Conservation (phyloP, 129 eudicot species). For the Pseudognaphalium luteoalbum region DNA sequence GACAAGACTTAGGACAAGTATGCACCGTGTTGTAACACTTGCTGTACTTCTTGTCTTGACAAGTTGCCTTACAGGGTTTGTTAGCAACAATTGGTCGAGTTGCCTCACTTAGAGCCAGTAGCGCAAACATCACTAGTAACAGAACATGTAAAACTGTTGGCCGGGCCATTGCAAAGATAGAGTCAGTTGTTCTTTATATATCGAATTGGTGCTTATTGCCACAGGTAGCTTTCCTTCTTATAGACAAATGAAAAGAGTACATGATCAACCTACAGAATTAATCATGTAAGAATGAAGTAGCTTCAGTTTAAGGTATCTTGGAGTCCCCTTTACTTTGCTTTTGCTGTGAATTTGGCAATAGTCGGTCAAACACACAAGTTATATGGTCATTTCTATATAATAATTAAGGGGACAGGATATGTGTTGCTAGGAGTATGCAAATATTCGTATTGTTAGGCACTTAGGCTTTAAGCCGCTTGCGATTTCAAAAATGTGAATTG, state of each 20-base stretch:
- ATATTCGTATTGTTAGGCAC: no score
- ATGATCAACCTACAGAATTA: slow-evolving; percentile 15
- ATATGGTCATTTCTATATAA: no score
- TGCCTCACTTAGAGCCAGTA: slow-evolving; percentile 13
- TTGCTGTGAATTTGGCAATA: not conserved
- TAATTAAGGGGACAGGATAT: no score
- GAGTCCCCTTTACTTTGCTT: not conserved
- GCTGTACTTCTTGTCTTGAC: slow-evolving; percentile 42
- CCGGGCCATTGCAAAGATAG: slow-evolving; percentile 33
- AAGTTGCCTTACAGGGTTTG: slow-evolving; percentile 50
- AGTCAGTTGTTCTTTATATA: not conserved
- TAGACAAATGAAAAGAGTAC: slow-evolving; percentile 1
- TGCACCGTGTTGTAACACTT: slow-evolving; percentile 56
- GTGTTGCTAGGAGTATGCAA: no score
- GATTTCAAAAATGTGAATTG: no score
- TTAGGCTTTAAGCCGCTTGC: no score
- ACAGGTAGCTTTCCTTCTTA: not conserved
- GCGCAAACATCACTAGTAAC: slow-evolving; percentile 32
- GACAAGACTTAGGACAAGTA: slow-evolving; percentile 75
- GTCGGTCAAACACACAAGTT: no score
- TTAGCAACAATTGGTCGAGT: slow-evolving; percentile 72
- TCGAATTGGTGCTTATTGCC: slow-evolving; percentile 23
- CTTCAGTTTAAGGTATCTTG: slow-evolving; percentile 11
- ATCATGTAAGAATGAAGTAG: slow-evolving; percentile 23
- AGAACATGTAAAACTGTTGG: slow-evolving; percentile 29